A percentile compares a stretch with the other conserved stretches of the same genome.
phyloP scores from a whole-genome alignment of 2,329 filamentous ascomycete genomes.

The Ceratocystis colombiana region DNA sequence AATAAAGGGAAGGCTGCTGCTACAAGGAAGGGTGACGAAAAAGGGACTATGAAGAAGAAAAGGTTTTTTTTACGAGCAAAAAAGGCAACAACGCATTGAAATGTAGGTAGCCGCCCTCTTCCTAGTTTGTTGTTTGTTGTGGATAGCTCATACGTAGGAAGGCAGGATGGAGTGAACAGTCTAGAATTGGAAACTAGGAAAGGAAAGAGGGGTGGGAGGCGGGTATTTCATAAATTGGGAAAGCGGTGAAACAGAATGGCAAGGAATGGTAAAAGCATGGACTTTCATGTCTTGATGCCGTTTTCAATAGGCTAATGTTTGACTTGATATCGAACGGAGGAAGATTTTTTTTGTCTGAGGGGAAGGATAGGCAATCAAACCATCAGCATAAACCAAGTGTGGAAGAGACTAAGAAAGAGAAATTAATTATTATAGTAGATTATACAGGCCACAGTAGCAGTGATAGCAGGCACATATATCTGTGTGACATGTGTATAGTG shows the following conservation, averaged over 20 bases:
- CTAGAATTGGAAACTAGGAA: slow-evolving; percentile 20
- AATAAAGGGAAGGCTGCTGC: not conserved
- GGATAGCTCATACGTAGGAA: not conserved
- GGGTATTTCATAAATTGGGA: slow-evolving; percentile 15
- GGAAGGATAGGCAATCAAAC: not conserved
- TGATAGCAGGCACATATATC: not conserved
- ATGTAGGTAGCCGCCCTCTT: slow-evolving; percentile 10
- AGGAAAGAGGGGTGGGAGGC: slow-evolving; percentile 16
- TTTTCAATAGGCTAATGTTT: not conserved
- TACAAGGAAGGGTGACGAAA: not conserved
- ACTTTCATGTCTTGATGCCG: not conserved
- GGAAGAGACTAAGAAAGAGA: too few relatives aligned
- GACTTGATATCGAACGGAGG: not conserved
- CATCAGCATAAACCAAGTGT: too few relatives aligned
- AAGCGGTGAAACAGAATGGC: slow-evolving; percentile 20
- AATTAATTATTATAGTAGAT: too few relatives aligned
- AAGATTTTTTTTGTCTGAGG: not conserved
- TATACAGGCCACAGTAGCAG: too few relatives aligned
- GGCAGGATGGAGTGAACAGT: slow-evolving; percentile 11
- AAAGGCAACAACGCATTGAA: not conserved
- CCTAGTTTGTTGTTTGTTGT: slow-evolving; percentile 14
- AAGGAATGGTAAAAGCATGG: slow-evolving; percentile 3
- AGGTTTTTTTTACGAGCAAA: not conserved
- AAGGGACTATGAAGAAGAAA: not conserved
- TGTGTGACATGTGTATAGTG: not conserved